These are phyloP conservation scores for Chlorella vulgaris DNA, from an alignment of 139 green algal genomes.

Conservation along the genomic window DNA sequence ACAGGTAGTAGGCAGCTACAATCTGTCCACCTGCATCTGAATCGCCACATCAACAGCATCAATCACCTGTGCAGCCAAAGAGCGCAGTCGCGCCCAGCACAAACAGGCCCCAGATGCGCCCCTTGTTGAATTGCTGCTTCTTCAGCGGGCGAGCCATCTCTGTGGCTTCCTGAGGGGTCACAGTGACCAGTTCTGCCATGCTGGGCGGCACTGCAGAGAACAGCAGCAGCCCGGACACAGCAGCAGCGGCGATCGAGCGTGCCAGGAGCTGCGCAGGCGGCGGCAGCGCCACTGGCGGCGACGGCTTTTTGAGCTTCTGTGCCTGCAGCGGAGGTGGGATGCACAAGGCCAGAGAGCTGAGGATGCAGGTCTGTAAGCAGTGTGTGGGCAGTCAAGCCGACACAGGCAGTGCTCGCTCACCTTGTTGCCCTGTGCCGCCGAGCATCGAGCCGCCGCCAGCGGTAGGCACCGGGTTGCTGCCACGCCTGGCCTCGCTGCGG, in stretches of 20 bases:
- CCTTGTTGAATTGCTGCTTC: conserved; percentile 74
- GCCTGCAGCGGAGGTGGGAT: neutral
- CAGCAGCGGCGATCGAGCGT: neutral
- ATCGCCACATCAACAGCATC: too few relatives aligned
- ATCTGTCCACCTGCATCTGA: too few relatives aligned
- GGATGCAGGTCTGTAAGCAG: too few relatives aligned
- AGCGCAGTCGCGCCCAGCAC: conserved; percentile 65
- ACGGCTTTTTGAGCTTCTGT: neutral
- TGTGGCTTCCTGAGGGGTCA: conserved; percentile 48
- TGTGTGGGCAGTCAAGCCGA: too few relatives aligned
- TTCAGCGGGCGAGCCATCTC: conserved; percentile 64
- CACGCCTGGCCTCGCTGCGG: neutral
- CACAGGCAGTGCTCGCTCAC: too few relatives aligned
- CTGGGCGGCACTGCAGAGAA: neutral
- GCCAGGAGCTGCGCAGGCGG: neutral
- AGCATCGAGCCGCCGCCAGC: neutral
- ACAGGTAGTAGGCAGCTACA: too few relatives aligned
- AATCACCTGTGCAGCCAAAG: conserved; percentile 62
- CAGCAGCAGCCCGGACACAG: conserved; percentile 7
- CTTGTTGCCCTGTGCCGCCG: too few relatives aligned
- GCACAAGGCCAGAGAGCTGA: too few relatives aligned
- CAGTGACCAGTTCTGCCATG: conserved; percentile 55
- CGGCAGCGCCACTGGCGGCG: neutral
- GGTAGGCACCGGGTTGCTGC: neutral
- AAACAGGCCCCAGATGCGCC: conserved; percentile 69